These are phyloP conservation scores for Agrocybe praecox DNA, from an alignment of 768 basidiomycete species.

Conservation along the genomic window DNA sequence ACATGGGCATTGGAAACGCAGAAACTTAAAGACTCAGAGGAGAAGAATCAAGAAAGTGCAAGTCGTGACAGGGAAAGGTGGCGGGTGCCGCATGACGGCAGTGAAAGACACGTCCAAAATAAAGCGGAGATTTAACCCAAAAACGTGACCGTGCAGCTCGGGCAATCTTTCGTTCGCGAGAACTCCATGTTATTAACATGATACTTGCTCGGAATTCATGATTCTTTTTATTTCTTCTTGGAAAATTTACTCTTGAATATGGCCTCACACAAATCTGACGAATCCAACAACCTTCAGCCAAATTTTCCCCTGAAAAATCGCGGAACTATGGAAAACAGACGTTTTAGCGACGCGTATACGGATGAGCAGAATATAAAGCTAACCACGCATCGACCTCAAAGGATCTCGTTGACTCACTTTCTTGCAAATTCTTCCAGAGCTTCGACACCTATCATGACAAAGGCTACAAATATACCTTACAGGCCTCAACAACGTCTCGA, in stretches of 20 bases:
- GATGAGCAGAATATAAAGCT: neutral
- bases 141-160: no score
- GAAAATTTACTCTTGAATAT: slow-evolving; percentile 10
- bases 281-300: neutral
- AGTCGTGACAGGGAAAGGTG: no score
- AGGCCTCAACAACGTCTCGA: neutral
- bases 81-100: no score
- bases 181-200: no score
- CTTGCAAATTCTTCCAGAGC: slow-evolving; percentile 8
- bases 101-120: no score
- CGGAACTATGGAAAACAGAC: slow-evolving; percentile 2
- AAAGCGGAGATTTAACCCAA: no score
- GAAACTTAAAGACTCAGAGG: no score
- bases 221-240: neutral
- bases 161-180: no score
- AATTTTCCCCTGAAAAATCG: slow-evolving; percentile 5
- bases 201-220: neutral
- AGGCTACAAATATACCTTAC: neutral
- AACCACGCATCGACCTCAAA: neutral
- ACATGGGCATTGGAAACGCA: no score
- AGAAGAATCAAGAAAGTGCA: no score
- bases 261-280: neutral
- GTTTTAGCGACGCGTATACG: neutral
- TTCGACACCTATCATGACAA: slow-evolving; percentile 7
- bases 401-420: slow-evolving; percentile 11